A percentile compares a stretch with the other conserved stretches of the same genome.
Evolutionary conservation across 768 basidiomycete species (phyloP).

Genomic region (Amanita subjunquillea): DNA sequence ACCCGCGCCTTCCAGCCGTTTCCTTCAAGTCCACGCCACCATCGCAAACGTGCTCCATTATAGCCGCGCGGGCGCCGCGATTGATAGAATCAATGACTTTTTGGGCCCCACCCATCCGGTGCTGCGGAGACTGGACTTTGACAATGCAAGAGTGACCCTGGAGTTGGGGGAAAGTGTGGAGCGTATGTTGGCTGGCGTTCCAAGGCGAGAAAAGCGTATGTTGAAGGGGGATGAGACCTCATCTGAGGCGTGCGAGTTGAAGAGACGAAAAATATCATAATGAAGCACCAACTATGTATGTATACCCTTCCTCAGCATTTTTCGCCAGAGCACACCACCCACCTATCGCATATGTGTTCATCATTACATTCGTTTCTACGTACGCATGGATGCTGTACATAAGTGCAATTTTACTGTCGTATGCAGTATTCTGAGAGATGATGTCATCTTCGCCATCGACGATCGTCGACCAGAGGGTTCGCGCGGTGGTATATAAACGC

Average conservation of each 20-base stretch:
- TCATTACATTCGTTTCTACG: no score
- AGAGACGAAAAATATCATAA: not conserved
- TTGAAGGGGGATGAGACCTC: not conserved
- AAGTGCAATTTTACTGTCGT: not conserved
- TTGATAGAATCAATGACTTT: conserved; percentile 5
- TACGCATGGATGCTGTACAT: not conserved
- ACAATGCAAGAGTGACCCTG: conserved; percentile 1
- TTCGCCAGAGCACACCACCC: no score
- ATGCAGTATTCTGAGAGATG: not conserved
- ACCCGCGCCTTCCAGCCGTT: not conserved
- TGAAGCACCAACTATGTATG: not conserved
- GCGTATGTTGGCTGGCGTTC: not conserved
- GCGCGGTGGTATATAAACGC: not conserved
- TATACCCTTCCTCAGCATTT: no score
- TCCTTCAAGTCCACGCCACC: conserved; percentile 1
- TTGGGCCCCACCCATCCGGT: not conserved
- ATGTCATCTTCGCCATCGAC: not conserved
- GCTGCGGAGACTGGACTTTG: conserved; percentile 1
- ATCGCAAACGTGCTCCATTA: not conserved
- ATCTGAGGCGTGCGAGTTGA: not conserved
- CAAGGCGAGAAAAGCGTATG: not conserved
- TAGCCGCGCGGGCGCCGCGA: not conserved
- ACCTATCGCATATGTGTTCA: no score
- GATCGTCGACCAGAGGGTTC: not conserved
- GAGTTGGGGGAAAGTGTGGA: conserved; percentile 5